phyloP scores from a whole-genome alignment of 208 protist genomes.

The Hexamita inflata region DNA sequence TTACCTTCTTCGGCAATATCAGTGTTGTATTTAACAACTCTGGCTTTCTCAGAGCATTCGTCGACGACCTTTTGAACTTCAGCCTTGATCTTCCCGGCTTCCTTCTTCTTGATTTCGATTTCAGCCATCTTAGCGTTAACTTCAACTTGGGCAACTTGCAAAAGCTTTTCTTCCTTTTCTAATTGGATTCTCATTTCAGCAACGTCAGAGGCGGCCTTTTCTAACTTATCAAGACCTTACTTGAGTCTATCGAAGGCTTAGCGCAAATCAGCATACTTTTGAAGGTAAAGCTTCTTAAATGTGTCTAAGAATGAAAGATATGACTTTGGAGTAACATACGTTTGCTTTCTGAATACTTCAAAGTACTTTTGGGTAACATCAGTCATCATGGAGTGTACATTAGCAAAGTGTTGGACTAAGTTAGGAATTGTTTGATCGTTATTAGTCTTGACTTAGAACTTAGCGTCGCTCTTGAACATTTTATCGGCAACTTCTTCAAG shows the following conservation, averaged over 20 bases:
- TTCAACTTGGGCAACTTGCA: conserved; percentile 54
- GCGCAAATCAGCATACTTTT: conserved; percentile 53
- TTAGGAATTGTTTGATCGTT: conserved; percentile 32
- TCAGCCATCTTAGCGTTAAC: conserved; percentile 70
- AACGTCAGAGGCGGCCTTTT: conserved; percentile 44
- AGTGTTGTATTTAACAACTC: conserved; percentile 58
- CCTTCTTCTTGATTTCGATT: conserved; percentile 67
- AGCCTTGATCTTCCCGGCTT: conserved; percentile 76
- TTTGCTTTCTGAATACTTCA: conserved; percentile 49
- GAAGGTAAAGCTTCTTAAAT: conserved; percentile 55
- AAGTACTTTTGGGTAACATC: conserved; percentile 54
- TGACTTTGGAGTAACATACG: conserved; percentile 64
- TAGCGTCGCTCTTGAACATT: conserved; percentile 64
- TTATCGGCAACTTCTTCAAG: conserved; percentile 68
- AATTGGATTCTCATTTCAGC: conserved; percentile 46
- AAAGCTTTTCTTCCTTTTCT: conserved; percentile 47
- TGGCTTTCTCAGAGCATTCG: conserved; percentile 53
- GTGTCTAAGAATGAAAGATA: conserved; percentile 60
- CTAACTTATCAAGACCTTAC: conserved; percentile 56
- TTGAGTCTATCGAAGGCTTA: conserved; percentile 46
- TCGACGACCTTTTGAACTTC: conserved; percentile 70
- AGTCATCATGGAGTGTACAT: conserved; percentile 52
- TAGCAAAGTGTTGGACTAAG: conserved; percentile 52
- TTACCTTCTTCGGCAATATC: conserved; percentile 78
- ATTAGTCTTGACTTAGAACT: conserved; percentile 61